Base-by-base conservation (phyloP, 2,329 filamentous ascomycete species). In the Graphilbum fragrans region DNA sequence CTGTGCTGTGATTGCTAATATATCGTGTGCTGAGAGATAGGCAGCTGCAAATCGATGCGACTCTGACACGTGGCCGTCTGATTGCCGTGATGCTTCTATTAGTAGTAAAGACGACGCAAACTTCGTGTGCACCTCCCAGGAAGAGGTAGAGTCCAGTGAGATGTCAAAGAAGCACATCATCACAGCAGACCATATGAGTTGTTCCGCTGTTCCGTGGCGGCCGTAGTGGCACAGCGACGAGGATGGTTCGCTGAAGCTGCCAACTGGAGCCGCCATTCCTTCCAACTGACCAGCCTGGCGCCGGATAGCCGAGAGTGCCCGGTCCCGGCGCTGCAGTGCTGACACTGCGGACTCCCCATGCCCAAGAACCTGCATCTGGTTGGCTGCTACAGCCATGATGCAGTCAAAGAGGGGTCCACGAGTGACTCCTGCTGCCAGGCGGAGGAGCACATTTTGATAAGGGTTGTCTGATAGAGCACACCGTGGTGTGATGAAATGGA, bases 321-420 rank as follows among this genome's bases (percentile, higher is more conserved):
- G 6, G 38, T 32, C 25, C 5, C 34, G 20, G 2, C 12, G 38
- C 23, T 18, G 17, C 17, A 38, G 38, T 6, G 38, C 38, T 16
- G 42, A 44, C 17, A 35, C 34, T 8, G 38, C 31, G 2, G 38
- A 38, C 17, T 44, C 38, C 17, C 38, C 35, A 19, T 44, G 42
- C 4, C 42, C 42, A 14, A 44, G 4, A 17, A 33, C 34, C 3
- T 39, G 29, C 29, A 39, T 40, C 37, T 57, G 53, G 12, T 50
- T 55, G 6, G 55, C 52, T 6, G 55, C 50, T 1, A 50, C 52
- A 9, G 53, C 51, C 40, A 57, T 45, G 33, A 56, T 47, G 35
- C 51, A 54, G 35, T 54, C 51, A 38, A 56, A 52, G 3, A 57
- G 43, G 8, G 31, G 20, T 1, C 21, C 21, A 2, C 16, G 20